Conservation (phyloP, 129 eudicot species). For the Lonicera japonica region DNA sequence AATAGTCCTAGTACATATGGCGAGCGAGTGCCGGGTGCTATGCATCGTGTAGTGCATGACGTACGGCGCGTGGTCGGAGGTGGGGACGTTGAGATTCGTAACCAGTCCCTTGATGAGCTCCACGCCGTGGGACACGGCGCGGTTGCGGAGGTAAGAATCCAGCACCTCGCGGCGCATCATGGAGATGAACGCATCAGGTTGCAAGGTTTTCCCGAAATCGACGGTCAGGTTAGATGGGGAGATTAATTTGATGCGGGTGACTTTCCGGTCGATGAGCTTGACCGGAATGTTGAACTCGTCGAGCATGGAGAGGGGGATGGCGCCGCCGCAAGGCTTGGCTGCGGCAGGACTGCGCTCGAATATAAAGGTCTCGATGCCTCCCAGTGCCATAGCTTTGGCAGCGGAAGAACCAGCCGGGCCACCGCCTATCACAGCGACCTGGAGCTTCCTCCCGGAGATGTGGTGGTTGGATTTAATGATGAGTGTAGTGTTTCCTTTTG, state of each 20-base stretch:
- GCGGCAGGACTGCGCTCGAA: constrained; percentile 46
- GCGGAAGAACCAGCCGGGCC: constrained; percentile 68
- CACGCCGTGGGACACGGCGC: constrained; percentile 47
- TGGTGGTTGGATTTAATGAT: constrained; percentile 16
- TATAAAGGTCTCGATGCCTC: constrained; percentile 54
- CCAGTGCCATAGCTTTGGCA: constrained; percentile 48
- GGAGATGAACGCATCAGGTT: constrained; percentile 49
- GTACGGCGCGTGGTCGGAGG: constrained; percentile 23
- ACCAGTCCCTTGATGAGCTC: constrained; percentile 37
- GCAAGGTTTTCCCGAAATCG: constrained; percentile 53
- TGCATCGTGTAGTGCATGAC: constrained; percentile 25
- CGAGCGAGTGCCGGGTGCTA: constrained; percentile 16
- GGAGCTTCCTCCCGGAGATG: constrained; percentile 27
- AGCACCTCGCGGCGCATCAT: constrained; percentile 66
- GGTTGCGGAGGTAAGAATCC: constrained; percentile 39
- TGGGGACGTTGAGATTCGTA: constrained; percentile 34
- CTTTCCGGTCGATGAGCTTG: constrained; percentile 47
- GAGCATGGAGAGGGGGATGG: constrained; percentile 68
- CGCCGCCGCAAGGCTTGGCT: constrained; percentile 76
- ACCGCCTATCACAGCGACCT: constrained; percentile 61
- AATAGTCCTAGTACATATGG: too few relatives aligned
- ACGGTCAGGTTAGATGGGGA: constrained; percentile 53
- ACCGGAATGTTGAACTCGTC: constrained; percentile 48
- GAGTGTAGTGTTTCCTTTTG: constrained; percentile 1
- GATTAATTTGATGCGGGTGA: constrained; percentile 49